A percentile compares a stretch with the other conserved stretches of the same genome.
These are phyloP conservation scores for Candida bentonensis DNA, from an alignment of 805 yeast genomes.

Conservation along the genomic window DNA sequence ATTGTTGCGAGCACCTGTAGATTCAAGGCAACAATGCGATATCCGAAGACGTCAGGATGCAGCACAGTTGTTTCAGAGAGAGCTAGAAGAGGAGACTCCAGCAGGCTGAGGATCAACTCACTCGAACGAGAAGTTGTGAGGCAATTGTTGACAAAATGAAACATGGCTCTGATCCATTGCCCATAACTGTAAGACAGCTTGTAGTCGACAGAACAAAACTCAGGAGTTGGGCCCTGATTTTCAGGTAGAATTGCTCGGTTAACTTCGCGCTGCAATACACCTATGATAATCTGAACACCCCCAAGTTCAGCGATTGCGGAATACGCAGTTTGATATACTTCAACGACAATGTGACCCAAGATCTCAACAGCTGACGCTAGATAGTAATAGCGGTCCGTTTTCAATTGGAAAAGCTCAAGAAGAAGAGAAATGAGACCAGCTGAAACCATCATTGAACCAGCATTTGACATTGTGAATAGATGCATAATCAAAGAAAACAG, in stretches of 20 bases:
- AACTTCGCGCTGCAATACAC: slow-evolving; percentile 49
- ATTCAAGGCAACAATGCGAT: slow-evolving; percentile 43
- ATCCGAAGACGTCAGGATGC: slow-evolving; percentile 52
- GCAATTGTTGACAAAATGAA: slow-evolving; percentile 50
- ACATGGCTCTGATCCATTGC: slow-evolving; percentile 38
- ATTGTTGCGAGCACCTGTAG: slow-evolving; percentile 54
- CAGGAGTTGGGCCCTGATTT: slow-evolving; percentile 32
- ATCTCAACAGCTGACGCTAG: slow-evolving; percentile 52
- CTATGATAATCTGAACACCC: slow-evolving; percentile 54
- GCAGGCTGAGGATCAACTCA: slow-evolving; percentile 69
- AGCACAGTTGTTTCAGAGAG: slow-evolving; percentile 45
- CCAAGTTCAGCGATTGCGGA: slow-evolving; percentile 48
- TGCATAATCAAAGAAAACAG: slow-evolving; percentile 46
- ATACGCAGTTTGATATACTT: slow-evolving; percentile 29
- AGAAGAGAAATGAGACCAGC: slow-evolving; percentile 67
- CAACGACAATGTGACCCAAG: slow-evolving; percentile 28
- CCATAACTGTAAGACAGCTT: slow-evolving; percentile 15
- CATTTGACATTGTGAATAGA: slow-evolving; percentile 41
- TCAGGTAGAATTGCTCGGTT: slow-evolving; percentile 34
- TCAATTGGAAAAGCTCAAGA: slow-evolving; percentile 41
- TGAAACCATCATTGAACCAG: slow-evolving; percentile 37
- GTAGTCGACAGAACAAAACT: slow-evolving; percentile 30
- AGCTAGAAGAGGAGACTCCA: slow-evolving; percentile 66
- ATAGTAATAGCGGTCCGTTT: slow-evolving; percentile 39
- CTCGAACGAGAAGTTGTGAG: slow-evolving; percentile 58